These are phyloP conservation scores for Lipomyces yamanashiensis DNA, from an alignment of 805 yeast species.

Conservation along the genomic window DNA sequence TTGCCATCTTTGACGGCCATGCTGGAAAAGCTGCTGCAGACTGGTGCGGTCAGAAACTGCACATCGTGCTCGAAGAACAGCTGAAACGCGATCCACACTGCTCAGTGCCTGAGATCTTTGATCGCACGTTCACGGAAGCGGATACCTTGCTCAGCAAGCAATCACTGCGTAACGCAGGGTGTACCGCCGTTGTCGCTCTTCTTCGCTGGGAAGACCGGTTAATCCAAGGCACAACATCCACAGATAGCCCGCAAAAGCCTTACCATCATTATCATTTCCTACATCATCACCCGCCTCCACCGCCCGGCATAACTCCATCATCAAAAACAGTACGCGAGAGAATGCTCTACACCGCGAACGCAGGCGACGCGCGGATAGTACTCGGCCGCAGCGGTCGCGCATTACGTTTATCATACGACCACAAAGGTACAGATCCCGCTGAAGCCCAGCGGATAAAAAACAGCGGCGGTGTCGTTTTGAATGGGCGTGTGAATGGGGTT, in stretches of 20 bases:
- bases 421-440: slow-evolving; percentile 80
- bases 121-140: slow-evolving; percentile 72
- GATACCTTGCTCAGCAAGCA: slow-evolving; percentile 68
- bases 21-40: slow-evolving; percentile 93
- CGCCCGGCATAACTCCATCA: slow-evolving; percentile 4
- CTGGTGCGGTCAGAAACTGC: slow-evolving; percentile 91
- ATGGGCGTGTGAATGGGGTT: slow-evolving; percentile 92
- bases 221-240: neutral
- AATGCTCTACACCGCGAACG: slow-evolving; percentile 90
- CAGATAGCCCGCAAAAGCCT: slow-evolving; percentile 12
- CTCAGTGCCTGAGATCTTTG: slow-evolving; percentile 69
- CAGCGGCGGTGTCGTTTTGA: slow-evolving; percentile 85
- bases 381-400: slow-evolving; percentile 74
- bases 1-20: slow-evolving; percentile 96
- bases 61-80: slow-evolving; percentile 56
- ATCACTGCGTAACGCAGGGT: slow-evolving; percentile 77
- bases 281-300: slow-evolving; percentile 20
- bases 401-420: slow-evolving; percentile 84
- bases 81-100: slow-evolving; percentile 38
- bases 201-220: slow-evolving; percentile 71
- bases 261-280: slow-evolving; percentile 29
- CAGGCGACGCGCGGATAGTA: slow-evolving; percentile 89
- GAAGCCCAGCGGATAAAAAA: slow-evolving; percentile 77
- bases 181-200: slow-evolving; percentile 94
- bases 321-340: slow-evolving; percentile 46